Percentiles rank a stretch among this genome's conserved stretches.
Evolutionary conservation across 129 eudicot genomes (phyloP).

Genomic region (Lonicera japonica): DNA sequence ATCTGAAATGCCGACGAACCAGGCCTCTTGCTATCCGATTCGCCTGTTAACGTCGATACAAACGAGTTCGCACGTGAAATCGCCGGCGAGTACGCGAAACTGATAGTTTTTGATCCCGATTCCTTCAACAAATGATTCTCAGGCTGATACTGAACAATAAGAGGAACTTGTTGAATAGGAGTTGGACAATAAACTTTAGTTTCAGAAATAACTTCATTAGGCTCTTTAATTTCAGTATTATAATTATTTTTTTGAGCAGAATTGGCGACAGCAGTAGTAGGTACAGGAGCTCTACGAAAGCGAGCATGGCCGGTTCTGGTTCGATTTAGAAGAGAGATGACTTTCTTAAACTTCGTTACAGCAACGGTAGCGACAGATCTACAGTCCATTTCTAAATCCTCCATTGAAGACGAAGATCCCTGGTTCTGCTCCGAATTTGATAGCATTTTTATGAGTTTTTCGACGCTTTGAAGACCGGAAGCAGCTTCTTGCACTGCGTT

Average conservation of each 20-base stretch:
- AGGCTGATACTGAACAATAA: slow-evolving; percentile 17
- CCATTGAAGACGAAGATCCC: not conserved
- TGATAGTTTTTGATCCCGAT: slow-evolving; percentile 47
- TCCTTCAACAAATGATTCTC: slow-evolving; percentile 16
- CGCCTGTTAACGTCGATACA: slow-evolving; percentile 50
- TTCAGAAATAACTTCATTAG: slow-evolving; percentile 5
- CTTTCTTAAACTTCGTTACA: slow-evolving; percentile 56
- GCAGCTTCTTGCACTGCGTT: slow-evolving; percentile 69
- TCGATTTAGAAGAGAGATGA: slow-evolving; percentile 58
- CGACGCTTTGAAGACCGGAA: slow-evolving; percentile 74
- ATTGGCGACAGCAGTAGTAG: not conserved
- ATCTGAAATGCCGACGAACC: slow-evolving; percentile 38
- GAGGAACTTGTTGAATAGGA: slow-evolving; percentile 72
- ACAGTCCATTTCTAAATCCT: slow-evolving; percentile 27
- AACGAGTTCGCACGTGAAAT: slow-evolving; percentile 58
- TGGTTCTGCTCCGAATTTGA: slow-evolving; percentile 28
- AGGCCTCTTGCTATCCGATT: slow-evolving; percentile 18
- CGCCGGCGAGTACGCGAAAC: slow-evolving; percentile 57
- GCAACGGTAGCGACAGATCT: slow-evolving; percentile 64
- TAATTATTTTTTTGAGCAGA: not conserved
- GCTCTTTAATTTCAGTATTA: slow-evolving; percentile 18
- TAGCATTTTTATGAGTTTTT: slow-evolving; percentile 49
- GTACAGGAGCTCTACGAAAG: slow-evolving; percentile 72
- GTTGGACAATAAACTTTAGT: slow-evolving; percentile 62
- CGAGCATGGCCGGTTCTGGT: slow-evolving; percentile 83